Evolutionary conservation across 2,329 filamentous ascomycete genomes (phyloP).

Genomic region (Mollisiaceae sp.): DNA sequence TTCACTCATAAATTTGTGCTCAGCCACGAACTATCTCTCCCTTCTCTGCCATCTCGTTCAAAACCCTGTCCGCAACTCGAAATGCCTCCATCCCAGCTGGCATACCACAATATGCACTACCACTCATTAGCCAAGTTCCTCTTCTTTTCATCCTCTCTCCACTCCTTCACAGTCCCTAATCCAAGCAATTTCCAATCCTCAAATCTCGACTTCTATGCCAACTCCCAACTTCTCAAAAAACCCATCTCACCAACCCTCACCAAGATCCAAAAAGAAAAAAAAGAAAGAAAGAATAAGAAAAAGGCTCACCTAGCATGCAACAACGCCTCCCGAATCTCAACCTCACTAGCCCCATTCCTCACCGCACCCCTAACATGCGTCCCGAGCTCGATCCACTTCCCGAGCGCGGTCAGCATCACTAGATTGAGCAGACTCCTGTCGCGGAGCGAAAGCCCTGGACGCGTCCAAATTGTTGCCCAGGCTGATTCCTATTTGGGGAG

Average conservation of each 20-base stretch:
- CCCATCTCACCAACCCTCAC: neutral
- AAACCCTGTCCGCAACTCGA: constrained; percentile 38
- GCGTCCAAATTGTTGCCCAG: constrained; percentile 42
- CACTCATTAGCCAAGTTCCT: neutral
- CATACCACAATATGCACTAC: constrained; percentile 41
- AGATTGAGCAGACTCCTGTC: constrained; percentile 39
- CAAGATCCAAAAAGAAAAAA: neutral
- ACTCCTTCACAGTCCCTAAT: too few relatives aligned
- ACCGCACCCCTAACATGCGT: constrained; percentile 42
- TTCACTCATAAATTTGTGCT: neutral
- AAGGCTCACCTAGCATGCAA: constrained; percentile 38
- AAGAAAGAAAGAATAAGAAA: neutral
- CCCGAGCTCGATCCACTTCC: constrained; percentile 40
- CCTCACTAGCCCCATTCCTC: constrained; percentile 38
- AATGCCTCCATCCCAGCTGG: constrained; percentile 41
- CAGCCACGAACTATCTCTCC: constrained; percentile 35
- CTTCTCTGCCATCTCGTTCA: constrained; percentile 40
- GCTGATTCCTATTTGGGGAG: constrained; percentile 34
- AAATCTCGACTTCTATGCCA: too few relatives aligned
- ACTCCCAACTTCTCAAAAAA: too few relatives aligned
- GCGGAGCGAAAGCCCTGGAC: constrained; percentile 36
- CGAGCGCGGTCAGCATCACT: constrained; percentile 40
- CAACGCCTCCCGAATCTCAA: constrained; percentile 40
- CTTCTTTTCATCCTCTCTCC: too few relatives aligned
- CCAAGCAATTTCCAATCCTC: too few relatives aligned